Conservation (phyloP, 164 flowering plant species). For the Kalanchoe fedtschenkoi region DNA sequence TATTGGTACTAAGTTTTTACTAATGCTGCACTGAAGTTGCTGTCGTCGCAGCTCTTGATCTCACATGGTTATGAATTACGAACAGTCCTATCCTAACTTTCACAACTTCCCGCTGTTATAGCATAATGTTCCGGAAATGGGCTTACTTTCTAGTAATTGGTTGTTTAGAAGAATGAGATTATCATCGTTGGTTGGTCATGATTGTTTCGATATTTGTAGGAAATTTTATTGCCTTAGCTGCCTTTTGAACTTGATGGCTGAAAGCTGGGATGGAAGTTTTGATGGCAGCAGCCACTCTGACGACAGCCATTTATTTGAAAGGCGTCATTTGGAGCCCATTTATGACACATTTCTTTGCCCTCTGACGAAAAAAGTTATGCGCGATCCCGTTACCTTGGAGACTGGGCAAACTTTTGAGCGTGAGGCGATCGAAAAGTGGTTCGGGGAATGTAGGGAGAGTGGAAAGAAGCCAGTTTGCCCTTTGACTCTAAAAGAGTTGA, state of each 20-base stretch:
- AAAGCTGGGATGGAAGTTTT: slow-evolving; percentile 56
- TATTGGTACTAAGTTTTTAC: neutral
- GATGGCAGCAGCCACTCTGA: slow-evolving; percentile 66
- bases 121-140: neutral
- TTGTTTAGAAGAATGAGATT: neutral
- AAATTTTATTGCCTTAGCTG: neutral
- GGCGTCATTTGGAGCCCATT: slow-evolving; percentile 65
- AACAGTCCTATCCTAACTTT: neutral
- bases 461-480: slow-evolving; percentile 60
- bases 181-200: neutral
- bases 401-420: slow-evolving; percentile 48
- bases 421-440: slow-evolving; percentile 49
- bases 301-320: slow-evolving; percentile 60
- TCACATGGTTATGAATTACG: neutral
- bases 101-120: neutral
- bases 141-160: neutral
- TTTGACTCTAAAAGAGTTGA: slow-evolving; percentile 46
- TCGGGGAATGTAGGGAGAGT: slow-evolving; percentile 41
- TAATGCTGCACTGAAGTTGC: neutral
- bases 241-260: slow-evolving; percentile 39
- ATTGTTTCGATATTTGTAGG: neutral
- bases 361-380: slow-evolving; percentile 57
- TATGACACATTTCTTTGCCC: slow-evolving; percentile 74
- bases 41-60: neutral
- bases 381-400: slow-evolving; percentile 48